Evolutionary conservation across 768 basidiomycete genomes (phyloP), one percentile per base, ranked within the genome.

Genomic region (Tulasnella sp.): DNA sequence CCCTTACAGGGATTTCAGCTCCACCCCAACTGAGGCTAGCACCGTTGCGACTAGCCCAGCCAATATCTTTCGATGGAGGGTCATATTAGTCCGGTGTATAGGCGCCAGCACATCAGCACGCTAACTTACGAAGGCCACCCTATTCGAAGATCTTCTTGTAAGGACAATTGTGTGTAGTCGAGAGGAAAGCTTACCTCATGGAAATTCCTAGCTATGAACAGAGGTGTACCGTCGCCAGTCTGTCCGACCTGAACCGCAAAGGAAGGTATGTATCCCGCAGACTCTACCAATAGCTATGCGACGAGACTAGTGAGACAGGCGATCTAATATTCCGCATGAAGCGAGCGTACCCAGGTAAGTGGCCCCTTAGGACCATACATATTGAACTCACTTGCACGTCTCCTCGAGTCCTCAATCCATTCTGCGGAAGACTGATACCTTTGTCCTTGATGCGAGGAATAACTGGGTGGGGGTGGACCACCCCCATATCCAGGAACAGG

Each of bases 361-460:
- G 83, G 81, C 1, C 68, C 74, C 0, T 68, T 67, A 19, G 75
- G 75, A 0, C 77, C 77, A 19, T 75, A 68, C 11, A 66, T 65
- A 64, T 73, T 68, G 72, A 75, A 84, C 9, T 74, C 70, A 4
- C 73, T 69, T 10, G 82, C 80, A 61, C 81, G 80, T n/a, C 48
- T 59, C 64, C 77, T 73, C 3, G 85, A 82, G 0, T 82, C 83
- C 4, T 71, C 63, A 21, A 80, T 44, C 86, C 86, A 88, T 60
- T 51, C 59, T 51, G 34, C 38, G 17, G 59, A 42, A 19, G 59
- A 51, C 4, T 32, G 29, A 29, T 48, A 58, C 27, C 44, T 24
- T 15, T 7, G 15, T 7, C 34, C 15, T 7, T 38, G 7, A 38
- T 38, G 34, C 5, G 34, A 5, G 15, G 34, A 15, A 38, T 38